phyloP scores from a whole-genome alignment of 805 yeast genomes.

The Candida chauliodis region DNA sequence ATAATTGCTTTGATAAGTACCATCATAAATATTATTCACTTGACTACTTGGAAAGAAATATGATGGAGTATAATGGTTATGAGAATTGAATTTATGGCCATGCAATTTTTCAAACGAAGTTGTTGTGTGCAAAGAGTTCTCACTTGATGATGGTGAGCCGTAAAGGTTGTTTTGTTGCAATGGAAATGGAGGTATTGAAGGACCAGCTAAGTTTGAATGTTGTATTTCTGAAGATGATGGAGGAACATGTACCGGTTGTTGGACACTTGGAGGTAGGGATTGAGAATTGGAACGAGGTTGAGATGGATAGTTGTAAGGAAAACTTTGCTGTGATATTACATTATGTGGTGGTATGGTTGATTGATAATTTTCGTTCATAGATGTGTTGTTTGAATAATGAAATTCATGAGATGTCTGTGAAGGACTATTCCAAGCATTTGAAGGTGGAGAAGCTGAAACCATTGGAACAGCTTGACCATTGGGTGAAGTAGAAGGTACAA shows the following conservation, averaged over 20 bases:
- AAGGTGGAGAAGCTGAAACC: not conserved
- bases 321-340: not conserved
- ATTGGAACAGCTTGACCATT: not conserved
- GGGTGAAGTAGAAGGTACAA: constrained; percentile 8
- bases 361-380: not conserved
- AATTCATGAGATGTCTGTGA: not conserved
- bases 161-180: not conserved
- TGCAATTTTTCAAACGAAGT: not conserved
- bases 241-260: not conserved
- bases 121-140: constrained; percentile 1
- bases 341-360: not conserved
- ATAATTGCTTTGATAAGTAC: not conserved
- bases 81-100: not conserved
- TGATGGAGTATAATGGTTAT: constrained; percentile 4
- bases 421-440: not conserved
- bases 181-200: not conserved
- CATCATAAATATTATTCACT: constrained; percentile 2
- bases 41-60: constrained; percentile 5
- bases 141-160: not conserved
- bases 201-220: constrained; percentile 1
- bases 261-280: not conserved
- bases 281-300: not conserved
- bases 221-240: not conserved
- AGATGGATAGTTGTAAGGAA: not conserved
- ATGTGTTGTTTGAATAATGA: not conserved